Percentiles rank a stretch among this genome's conserved stretches.
Conservation (phyloP, 805 yeast species). For the Yueomyces sinensis region DNA sequence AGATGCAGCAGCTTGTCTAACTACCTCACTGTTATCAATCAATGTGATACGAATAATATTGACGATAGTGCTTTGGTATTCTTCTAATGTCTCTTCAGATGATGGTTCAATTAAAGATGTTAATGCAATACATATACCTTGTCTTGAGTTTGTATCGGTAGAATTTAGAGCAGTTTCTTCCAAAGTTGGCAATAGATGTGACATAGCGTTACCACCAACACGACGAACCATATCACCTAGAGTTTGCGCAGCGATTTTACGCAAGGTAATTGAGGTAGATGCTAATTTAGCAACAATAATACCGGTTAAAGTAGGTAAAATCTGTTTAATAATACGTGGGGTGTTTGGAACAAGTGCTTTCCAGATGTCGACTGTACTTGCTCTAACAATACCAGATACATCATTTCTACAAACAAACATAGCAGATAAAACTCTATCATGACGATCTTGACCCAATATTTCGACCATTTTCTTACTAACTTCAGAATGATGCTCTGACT, state of each 20-base stretch:
- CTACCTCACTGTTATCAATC: constrained; percentile 57
- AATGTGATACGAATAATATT: constrained; percentile 66
- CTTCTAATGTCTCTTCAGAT: constrained; percentile 41
- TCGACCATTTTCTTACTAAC: constrained; percentile 56
- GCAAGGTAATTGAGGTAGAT: constrained; percentile 61
- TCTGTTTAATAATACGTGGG: constrained; percentile 87
- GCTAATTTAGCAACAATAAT: constrained; percentile 76
- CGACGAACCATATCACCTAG: constrained; percentile 90
- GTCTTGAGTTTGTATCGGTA: constrained; percentile 71
- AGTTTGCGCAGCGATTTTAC: constrained; percentile 84
- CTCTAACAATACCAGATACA: constrained; percentile 73
- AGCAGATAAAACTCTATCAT: constrained; percentile 76
- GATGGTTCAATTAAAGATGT: constrained; percentile 75
- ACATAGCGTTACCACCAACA: constrained; percentile 78
- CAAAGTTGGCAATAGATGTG: constrained; percentile 75
- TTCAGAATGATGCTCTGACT: constrained; percentile 32
- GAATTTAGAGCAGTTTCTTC: constrained; percentile 46
- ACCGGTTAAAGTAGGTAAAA: constrained; percentile 68
- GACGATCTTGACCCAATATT: constrained; percentile 74
- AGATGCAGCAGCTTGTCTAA: constrained; percentile 82
- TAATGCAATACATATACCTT: constrained; percentile 93
- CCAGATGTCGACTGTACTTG: constrained; percentile 90
- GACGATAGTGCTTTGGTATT: constrained; percentile 58
- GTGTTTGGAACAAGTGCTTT: constrained; percentile 92
- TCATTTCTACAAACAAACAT: constrained; percentile 91